Evolutionary conservation across 495 filamentous ascomycete species (phyloP).

Genomic region (Geopyxis carbonaria): DNA sequence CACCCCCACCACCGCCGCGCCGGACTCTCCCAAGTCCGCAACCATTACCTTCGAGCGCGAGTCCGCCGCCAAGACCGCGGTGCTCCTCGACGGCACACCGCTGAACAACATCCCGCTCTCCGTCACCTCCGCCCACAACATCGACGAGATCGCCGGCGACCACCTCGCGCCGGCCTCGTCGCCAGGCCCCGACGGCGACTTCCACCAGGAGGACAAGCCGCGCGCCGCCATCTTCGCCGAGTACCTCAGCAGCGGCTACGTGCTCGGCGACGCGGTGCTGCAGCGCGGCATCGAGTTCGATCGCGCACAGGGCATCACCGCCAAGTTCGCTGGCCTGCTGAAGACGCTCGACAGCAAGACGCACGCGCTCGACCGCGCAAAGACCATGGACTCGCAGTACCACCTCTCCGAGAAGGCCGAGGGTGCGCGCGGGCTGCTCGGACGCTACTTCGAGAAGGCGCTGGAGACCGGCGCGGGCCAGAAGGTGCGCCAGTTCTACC

Average conservation of each 20-base stretch:
- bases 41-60: conserved; percentile 92
- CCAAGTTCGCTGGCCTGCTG: conserved; percentile 56
- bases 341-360: conserved; percentile 62
- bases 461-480: conserved; percentile 67
- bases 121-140: conserved; percentile 49
- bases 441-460: conserved; percentile 84
- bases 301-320: conserved; percentile 71
- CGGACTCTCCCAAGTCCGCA: conserved; percentile 52
- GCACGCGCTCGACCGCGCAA: conserved; percentile 30
- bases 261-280: conserved; percentile 66
- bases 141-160: conserved; percentile 45
- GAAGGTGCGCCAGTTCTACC: conserved; percentile 73
- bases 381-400: conserved; percentile 31
- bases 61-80: conserved; percentile 85
- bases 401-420: conserved; percentile 30
- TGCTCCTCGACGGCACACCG: conserved; percentile 89
- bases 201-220: conserved; percentile 81
- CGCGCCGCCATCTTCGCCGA: conserved; percentile 83
- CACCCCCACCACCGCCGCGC: conserved; percentile 42
- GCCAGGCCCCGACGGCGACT: conserved; percentile 30
- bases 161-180: conserved; percentile 22
- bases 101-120: conserved; percentile 65
- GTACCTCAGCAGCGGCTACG: conserved; percentile 88
- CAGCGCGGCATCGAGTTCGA: conserved; percentile 76
- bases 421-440: conserved; percentile 32